Evolutionary conservation across 2,329 filamentous ascomycete genomes (phyloP).

Genomic region (Aspergillus uvarum): DNA sequence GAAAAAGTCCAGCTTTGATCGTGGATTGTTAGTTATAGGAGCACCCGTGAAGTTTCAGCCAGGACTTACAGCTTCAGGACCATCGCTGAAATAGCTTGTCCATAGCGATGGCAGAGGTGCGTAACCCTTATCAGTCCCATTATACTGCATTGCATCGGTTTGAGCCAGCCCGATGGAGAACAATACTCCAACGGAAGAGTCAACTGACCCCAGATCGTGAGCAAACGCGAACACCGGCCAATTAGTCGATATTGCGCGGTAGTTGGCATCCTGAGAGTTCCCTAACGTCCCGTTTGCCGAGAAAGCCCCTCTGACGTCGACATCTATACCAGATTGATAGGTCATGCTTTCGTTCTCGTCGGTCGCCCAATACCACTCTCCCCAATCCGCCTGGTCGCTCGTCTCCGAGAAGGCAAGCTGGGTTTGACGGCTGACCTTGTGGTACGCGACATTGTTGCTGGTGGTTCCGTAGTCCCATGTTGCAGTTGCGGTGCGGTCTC

Average conservation of each 20-base stretch:
- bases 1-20: slow-evolving; percentile 44
- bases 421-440: slow-evolving; percentile 54
- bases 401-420: slow-evolving; percentile 50
- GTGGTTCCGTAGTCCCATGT: slow-evolving; percentile 61
- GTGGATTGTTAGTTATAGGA: not conserved
- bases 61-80: slow-evolving; percentile 35
- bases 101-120: slow-evolving; percentile 48
- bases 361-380: slow-evolving; percentile 56
- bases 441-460: slow-evolving; percentile 59
- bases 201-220: slow-evolving; percentile 50
- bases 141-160: slow-evolving; percentile 51
- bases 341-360: slow-evolving; percentile 42
- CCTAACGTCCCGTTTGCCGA: slow-evolving; percentile 43
- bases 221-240: slow-evolving; percentile 58
- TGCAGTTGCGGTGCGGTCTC: slow-evolving; percentile 56
- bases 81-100: slow-evolving; percentile 50
- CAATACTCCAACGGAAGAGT: slow-evolving; percentile 39
- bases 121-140: slow-evolving; percentile 40
- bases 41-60: no score
- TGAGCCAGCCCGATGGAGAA: slow-evolving; percentile 55
- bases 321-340: slow-evolving; percentile 50
- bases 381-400: slow-evolving; percentile 53
- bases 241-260: slow-evolving; percentile 48
- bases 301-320: slow-evolving; percentile 50
- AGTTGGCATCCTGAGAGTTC: slow-evolving; percentile 51